A percentile compares a stretch with the other conserved stretches of the same genome.
Evolutionary conservation across 169 alveolate species (phyloP).

Genomic region (Neospora caninum): DNA sequence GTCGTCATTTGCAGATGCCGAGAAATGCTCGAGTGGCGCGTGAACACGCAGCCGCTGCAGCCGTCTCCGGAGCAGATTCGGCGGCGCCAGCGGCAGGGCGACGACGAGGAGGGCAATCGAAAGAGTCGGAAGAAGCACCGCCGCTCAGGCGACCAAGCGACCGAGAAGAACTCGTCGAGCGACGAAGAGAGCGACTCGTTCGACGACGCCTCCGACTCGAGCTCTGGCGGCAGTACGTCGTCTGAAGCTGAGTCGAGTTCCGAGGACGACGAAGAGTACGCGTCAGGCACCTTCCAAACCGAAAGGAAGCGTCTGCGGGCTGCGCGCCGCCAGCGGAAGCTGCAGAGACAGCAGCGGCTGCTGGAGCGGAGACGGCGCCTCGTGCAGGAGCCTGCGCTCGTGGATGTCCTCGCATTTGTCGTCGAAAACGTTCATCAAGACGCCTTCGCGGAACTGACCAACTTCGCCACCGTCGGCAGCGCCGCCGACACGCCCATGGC

Average conservation of each 20-base stretch:
- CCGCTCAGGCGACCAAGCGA: background rate
- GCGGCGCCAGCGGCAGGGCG: slow-evolving; percentile 25
- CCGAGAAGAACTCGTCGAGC: slow-evolving; percentile 47
- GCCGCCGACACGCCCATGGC: background rate
- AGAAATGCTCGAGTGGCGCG: slow-evolving; percentile 38
- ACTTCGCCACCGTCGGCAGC: background rate
- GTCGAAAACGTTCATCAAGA: background rate
- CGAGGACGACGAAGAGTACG: slow-evolving; percentile 68
- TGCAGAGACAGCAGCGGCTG: slow-evolving; percentile 26
- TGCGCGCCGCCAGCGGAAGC: slow-evolving; percentile 32
- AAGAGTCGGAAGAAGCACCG: background rate
- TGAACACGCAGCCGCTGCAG: slow-evolving; percentile 51
- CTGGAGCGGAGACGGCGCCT: slow-evolving; percentile 21
- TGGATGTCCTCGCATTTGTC: slow-evolving; percentile 3
- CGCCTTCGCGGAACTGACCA: background rate
- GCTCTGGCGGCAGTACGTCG: background rate
- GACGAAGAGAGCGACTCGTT: slow-evolving; percentile 64
- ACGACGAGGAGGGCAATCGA: background rate
- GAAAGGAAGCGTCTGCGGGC: slow-evolving; percentile 16
- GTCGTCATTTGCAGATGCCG: background rate
- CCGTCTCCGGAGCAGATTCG: slow-evolving; percentile 37
- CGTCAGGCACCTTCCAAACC: slow-evolving; percentile 37
- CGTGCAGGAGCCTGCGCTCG: background rate
- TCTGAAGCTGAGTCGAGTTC: background rate
- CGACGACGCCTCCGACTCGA: slow-evolving; percentile 16